Conservation (phyloP, 805 yeast genomes). For the Kazachstania martiniae region DNA sequence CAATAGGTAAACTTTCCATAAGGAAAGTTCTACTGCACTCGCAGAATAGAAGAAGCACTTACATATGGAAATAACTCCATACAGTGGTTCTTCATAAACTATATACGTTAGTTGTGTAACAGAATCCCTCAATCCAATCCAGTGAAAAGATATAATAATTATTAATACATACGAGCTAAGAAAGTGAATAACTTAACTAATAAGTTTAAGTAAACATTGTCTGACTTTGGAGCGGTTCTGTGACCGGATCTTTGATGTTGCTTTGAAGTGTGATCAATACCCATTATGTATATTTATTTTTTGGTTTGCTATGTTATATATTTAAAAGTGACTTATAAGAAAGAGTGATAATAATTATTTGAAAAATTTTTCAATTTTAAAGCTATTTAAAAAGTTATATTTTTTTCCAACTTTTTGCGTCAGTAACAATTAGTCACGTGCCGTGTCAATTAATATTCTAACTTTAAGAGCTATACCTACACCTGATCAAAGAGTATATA, state of each 20-base stretch:
- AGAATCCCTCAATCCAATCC: constrained; percentile 15
- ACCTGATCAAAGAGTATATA: no score
- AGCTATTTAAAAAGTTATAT: no score
- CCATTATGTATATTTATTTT: constrained; percentile 44
- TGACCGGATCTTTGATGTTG: constrained; percentile 93
- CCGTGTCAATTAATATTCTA: no score
- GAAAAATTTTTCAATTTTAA: no score
- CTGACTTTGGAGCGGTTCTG: constrained; percentile 99
- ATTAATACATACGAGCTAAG: constrained; percentile 86
- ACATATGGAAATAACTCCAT: background rate
- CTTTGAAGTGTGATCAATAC: constrained; percentile 93
- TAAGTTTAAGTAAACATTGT: constrained; percentile 95
- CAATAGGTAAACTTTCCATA: no score
- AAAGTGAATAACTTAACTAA: constrained; percentile 97
- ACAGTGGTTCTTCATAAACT: no score
- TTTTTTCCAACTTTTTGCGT: no score
- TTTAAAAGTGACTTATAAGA: no score
- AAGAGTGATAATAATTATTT: no score
- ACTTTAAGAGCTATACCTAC: no score
- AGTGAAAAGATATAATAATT: background rate
- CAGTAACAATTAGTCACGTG: no score
- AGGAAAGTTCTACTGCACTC: constrained; percentile 4
- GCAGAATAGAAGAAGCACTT: constrained; percentile 3
- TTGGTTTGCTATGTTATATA: background rate
- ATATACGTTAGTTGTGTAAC: constrained; percentile 9